Evolutionary conservation across 2,329 filamentous ascomycete species (phyloP).

Genomic region (Penicillium palitans): DNA sequence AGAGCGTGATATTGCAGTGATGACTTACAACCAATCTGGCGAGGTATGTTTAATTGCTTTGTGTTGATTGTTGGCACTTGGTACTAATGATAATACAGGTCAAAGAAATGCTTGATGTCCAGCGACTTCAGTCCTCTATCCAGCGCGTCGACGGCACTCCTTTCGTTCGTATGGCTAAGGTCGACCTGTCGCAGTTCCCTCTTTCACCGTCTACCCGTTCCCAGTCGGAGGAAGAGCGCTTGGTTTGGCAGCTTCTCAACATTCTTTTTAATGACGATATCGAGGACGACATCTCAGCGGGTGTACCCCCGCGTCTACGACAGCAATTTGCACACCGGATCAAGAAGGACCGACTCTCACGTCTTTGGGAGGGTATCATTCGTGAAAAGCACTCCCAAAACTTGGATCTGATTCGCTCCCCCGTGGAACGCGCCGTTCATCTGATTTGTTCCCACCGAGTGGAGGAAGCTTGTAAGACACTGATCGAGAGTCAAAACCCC

Average conservation of each 20-base stretch:
- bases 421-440: constrained; percentile 81
- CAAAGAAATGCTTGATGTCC: constrained; percentile 36
- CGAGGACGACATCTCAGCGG: constrained; percentile 47
- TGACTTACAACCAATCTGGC: constrained; percentile 26
- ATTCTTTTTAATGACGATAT: constrained; percentile 77
- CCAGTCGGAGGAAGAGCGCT: constrained; percentile 38
- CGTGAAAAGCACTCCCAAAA: constrained; percentile 67
- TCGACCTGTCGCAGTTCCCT: constrained; percentile 38
- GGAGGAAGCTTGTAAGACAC: constrained; percentile 75
- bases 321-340: constrained; percentile 46
- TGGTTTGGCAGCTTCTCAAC: constrained; percentile 80
- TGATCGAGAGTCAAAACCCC: constrained; percentile 74
- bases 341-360: constrained; percentile 49
- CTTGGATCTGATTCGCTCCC: constrained; percentile 62
- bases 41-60: constrained; percentile 20
- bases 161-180: constrained; percentile 43
- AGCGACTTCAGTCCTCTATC: constrained; percentile 45
- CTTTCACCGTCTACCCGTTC: constrained; percentile 31
- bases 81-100: constrained; percentile 18
- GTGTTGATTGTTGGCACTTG: neutral
- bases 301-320: constrained; percentile 42
- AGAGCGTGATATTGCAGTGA: constrained; percentile 34
- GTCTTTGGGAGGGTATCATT: constrained; percentile 45
- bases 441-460: constrained; percentile 77
- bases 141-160: constrained; percentile 60